A percentile compares a stretch with the other conserved stretches of the same genome.
Conservation (phyloP, 1,284 basidiomycete species). For the Leccinum insigne region DNA sequence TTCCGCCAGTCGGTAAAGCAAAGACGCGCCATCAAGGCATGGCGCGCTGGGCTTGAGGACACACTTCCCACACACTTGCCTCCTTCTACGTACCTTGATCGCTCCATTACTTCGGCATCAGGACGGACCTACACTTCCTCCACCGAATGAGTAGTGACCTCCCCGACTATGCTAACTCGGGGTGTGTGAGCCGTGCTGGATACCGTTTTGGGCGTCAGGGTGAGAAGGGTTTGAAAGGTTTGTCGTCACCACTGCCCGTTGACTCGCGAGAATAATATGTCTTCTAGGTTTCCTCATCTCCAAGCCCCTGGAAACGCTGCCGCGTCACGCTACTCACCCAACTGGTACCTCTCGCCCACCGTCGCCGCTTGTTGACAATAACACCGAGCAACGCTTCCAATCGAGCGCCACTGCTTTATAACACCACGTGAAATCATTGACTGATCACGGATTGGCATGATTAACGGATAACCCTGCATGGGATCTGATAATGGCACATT, state of each 20-base stretch:
- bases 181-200: slow-evolving; percentile 39
- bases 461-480: slow-evolving; percentile 10
- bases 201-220: slow-evolving; percentile 71
- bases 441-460: slow-evolving; percentile 25
- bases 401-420: slow-evolving; percentile 32
- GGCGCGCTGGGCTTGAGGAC: slow-evolving; percentile 56
- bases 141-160: slow-evolving; percentile 31
- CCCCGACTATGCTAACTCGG: slow-evolving; percentile 28
- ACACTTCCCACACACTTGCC: slow-evolving; percentile 50
- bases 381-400: slow-evolving; percentile 25
- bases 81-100: slow-evolving; percentile 31
- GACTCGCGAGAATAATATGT: slow-evolving; percentile 8
- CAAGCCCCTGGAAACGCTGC: slow-evolving; percentile 55
- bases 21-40: slow-evolving; percentile 61
- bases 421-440: slow-evolving; percentile 22
- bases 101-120: slow-evolving; percentile 29
- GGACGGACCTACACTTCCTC: slow-evolving; percentile 40
- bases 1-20: slow-evolving; percentile 63
- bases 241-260: slow-evolving; percentile 13
- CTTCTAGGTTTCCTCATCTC: slow-evolving; percentile 48
- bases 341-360: slow-evolving; percentile 30
- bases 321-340: slow-evolving; percentile 47
- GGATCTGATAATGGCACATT: slow-evolving; percentile 11
- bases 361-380: slow-evolving; percentile 17
- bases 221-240: slow-evolving; percentile 68